Conservation (phyloP, 2,329 filamentous ascomycete species). For the Thielaviopsis ethacetica region DNA sequence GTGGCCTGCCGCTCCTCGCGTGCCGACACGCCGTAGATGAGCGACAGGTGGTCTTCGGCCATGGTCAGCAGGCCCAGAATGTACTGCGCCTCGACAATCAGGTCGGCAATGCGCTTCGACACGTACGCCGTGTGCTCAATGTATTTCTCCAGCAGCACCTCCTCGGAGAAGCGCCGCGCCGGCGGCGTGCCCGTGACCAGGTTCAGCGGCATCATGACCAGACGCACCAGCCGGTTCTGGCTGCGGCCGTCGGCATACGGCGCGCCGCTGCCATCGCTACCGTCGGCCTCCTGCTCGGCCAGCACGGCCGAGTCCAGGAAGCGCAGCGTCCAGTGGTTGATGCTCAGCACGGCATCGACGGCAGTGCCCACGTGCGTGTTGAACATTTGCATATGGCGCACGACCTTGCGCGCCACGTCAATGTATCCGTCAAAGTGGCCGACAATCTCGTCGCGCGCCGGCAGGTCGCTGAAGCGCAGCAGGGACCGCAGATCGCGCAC, state of each 20-base stretch:
- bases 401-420: slow-evolving; percentile 46
- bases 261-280: slow-evolving; percentile 22
- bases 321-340: slow-evolving; percentile 59
- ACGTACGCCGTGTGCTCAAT: slow-evolving; percentile 54
- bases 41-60: slow-evolving; percentile 51
- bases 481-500: slow-evolving; percentile 59
- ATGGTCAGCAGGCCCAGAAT: slow-evolving; percentile 48
- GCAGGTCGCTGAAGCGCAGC: slow-evolving; percentile 53
- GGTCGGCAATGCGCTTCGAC: slow-evolving; percentile 47
- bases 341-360: slow-evolving; percentile 57
- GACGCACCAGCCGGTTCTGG: neutral
- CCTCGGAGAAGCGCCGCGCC: slow-evolving; percentile 29
- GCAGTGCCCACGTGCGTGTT: slow-evolving; percentile 60
- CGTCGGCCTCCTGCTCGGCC: slow-evolving; percentile 16
- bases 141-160: slow-evolving; percentile 54
- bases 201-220: slow-evolving; percentile 8
- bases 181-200: slow-evolving; percentile 4
- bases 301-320: slow-evolving; percentile 43
- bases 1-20: slow-evolving; percentile 44
- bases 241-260: slow-evolving; percentile 20
- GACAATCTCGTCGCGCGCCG: slow-evolving; percentile 52
- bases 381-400: slow-evolving; percentile 54
- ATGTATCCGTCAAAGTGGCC: slow-evolving; percentile 65
- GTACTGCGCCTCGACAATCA: slow-evolving; percentile 55
- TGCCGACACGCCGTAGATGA: slow-evolving; percentile 53